Conservation (phyloP, 108 stramenopile species). For the Schizochytrium sp. region DNA sequence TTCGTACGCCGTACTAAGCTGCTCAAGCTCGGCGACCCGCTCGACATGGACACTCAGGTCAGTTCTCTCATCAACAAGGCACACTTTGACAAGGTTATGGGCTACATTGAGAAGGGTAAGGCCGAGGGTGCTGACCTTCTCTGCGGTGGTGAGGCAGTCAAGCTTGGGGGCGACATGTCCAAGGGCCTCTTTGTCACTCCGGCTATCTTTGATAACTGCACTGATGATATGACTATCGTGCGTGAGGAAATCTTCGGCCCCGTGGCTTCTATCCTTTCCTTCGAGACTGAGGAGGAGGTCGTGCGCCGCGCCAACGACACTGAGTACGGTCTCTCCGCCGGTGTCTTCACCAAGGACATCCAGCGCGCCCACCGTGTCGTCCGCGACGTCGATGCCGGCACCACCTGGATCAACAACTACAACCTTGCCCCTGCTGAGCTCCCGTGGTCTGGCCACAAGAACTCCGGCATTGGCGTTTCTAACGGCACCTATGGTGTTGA, state of each 20-base stretch:
- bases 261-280: slow-evolving; percentile 58
- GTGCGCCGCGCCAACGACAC: slow-evolving; percentile 67
- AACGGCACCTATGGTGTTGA: slow-evolving; percentile 72
- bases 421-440: slow-evolving; percentile 72
- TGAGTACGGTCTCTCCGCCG: slow-evolving; percentile 68
- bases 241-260: slow-evolving; percentile 73
- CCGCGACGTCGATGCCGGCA: slow-evolving; percentile 78
- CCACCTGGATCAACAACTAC: slow-evolving; percentile 83
- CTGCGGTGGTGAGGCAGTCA: slow-evolving; percentile 30
- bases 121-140: slow-evolving; percentile 62
- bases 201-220: slow-evolving; percentile 63
- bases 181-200: slow-evolving; percentile 61
- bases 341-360: slow-evolving; percentile 65
- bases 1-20: slow-evolving; percentile 70
- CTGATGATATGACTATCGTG: slow-evolving; percentile 63
- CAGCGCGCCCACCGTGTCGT: slow-evolving; percentile 67
- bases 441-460: slow-evolving; percentile 77
- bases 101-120: slow-evolving; percentile 64
- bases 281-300: slow-evolving; percentile 69
- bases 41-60: slow-evolving; percentile 67
- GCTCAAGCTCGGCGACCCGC: slow-evolving; percentile 69
- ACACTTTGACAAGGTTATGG: slow-evolving; percentile 65
- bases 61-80: slow-evolving; percentile 65
- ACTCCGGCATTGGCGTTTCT: slow-evolving; percentile 66
- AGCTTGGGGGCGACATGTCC: not conserved